These are phyloP conservation scores for Hymenoscyphus infarciens DNA, from an alignment of 2,329 filamentous ascomycete genomes.

Conservation along the genomic window DNA sequence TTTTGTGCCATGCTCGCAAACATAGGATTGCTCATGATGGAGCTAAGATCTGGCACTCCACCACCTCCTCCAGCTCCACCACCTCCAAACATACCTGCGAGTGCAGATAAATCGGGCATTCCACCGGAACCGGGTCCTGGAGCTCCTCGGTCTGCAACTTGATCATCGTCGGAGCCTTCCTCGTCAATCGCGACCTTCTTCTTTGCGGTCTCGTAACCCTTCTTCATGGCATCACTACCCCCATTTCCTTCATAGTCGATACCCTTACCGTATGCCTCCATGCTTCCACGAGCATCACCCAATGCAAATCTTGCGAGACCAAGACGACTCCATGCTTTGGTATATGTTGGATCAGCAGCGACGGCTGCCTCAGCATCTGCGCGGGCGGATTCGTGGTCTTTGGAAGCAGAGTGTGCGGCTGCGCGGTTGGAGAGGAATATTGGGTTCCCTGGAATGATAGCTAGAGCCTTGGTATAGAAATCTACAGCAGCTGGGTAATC, in stretches of 20 bases:
- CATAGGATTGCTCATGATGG: constrained; percentile 97
- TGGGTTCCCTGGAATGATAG: constrained; percentile 77
- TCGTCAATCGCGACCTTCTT: constrained; percentile 79
- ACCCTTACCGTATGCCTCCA: constrained; percentile 90
- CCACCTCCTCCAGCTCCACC: constrained; percentile 59
- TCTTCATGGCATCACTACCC: constrained; percentile 95
- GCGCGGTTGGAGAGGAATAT: constrained; percentile 98
- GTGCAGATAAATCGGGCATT: constrained; percentile 66
- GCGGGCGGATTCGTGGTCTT: constrained; percentile 79
- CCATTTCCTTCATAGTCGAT: constrained; percentile 94
- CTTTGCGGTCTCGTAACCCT: constrained; percentile 91
- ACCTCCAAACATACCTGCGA: constrained; percentile 72
- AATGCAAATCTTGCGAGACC: constrained; percentile 89
- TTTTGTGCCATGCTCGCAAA: constrained; percentile 96
- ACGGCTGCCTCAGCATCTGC: constrained; percentile 90
- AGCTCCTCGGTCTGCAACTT: constrained; percentile 46
- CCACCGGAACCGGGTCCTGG: constrained; percentile 49
- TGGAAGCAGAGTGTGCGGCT: constrained; percentile 81
- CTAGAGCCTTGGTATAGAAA: constrained; percentile 82
- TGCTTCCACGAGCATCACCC: constrained; percentile 83
- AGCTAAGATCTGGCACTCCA: constrained; percentile 82
- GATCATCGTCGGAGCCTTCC: constrained; percentile 45
- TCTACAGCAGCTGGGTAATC: constrained; percentile 82
- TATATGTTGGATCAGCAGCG: constrained; percentile 84
- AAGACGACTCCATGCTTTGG: constrained; percentile 93